Evolutionary conservation across 2,329 filamentous ascomycete species (phyloP).

Genomic region (Leptodontidium sp.): DNA sequence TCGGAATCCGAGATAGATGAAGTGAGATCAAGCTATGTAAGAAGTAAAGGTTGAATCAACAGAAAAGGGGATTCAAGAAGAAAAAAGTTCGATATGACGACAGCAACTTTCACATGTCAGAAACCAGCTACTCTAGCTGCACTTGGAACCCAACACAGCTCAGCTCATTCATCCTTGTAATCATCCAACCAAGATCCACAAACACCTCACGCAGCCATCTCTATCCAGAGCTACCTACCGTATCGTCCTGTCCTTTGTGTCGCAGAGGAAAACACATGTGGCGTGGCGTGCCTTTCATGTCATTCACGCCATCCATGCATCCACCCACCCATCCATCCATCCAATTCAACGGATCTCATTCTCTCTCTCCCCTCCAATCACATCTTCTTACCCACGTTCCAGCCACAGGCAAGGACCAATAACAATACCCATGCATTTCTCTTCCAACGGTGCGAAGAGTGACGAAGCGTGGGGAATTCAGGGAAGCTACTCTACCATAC

Average conservation of each 20-base stretch:
- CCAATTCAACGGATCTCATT: not conserved
- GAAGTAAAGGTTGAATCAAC: not conserved
- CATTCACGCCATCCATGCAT: not conserved
- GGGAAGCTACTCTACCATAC: not conserved
- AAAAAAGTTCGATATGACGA: not conserved
- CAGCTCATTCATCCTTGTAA: slow-evolving; percentile 1
- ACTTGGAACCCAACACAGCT: no score
- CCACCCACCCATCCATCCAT: not conserved
- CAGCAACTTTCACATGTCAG: slow-evolving; percentile 7
- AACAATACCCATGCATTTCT: not conserved
- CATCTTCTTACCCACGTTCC: not conserved
- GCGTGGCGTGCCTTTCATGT: not conserved
- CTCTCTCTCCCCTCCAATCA: not conserved
- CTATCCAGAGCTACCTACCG: not conserved
- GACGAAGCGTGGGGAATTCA: not conserved
- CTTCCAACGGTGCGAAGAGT: not conserved
- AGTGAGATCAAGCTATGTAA: no score
- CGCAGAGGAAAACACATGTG: not conserved
- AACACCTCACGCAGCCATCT: not conserved
- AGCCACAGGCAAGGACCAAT: not conserved
- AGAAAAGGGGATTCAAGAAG: not conserved
- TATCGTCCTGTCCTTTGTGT: no score
- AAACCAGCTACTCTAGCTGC: no score
- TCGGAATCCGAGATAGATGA: no score
- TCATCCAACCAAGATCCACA: slow-evolving; percentile 6